Conservation (phyloP, 1,139 yeast species). For the Yamadazyma blattariae region DNA sequence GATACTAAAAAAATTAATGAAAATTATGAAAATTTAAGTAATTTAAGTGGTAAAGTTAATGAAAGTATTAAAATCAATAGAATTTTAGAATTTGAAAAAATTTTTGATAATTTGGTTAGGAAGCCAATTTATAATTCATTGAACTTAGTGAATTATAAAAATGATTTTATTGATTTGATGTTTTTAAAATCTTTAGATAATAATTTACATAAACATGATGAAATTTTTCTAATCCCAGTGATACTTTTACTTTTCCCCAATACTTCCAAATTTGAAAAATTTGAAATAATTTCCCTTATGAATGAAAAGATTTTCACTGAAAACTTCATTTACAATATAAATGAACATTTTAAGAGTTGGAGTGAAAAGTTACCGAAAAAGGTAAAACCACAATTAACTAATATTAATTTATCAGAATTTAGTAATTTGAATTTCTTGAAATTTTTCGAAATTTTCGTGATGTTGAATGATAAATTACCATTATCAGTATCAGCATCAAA, state of each 20-base stretch:
- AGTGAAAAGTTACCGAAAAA: slow-evolving; percentile 18
- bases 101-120: slow-evolving; percentile 21
- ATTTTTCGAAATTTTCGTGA: slow-evolving; percentile 35
- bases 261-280: slow-evolving; percentile 26
- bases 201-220: slow-evolving; percentile 41
- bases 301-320: slow-evolving; percentile 31
- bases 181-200: slow-evolving; percentile 37
- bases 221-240: slow-evolving; percentile 38
- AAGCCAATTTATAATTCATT: slow-evolving; percentile 32
- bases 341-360: slow-evolving; percentile 30
- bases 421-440: slow-evolving; percentile 27
- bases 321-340: slow-evolving; percentile 25
- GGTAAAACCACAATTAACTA: slow-evolving; percentile 22
- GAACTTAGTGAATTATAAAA: slow-evolving; percentile 18
- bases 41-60: slow-evolving; percentile 23
- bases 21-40: slow-evolving; percentile 18
- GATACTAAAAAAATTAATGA: slow-evolving; percentile 9
- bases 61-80: slow-evolving; percentile 28
- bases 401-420: slow-evolving; percentile 29
- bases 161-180: slow-evolving; percentile 28
- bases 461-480: slow-evolving; percentile 41
- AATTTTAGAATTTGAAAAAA: slow-evolving; percentile 31
- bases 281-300: slow-evolving; percentile 30
- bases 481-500: slow-evolving; percentile 47
- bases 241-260: slow-evolving; percentile 29